Base-by-base conservation (phyloP, 75 land plant species). In the Cryptomeria japonica region DNA sequence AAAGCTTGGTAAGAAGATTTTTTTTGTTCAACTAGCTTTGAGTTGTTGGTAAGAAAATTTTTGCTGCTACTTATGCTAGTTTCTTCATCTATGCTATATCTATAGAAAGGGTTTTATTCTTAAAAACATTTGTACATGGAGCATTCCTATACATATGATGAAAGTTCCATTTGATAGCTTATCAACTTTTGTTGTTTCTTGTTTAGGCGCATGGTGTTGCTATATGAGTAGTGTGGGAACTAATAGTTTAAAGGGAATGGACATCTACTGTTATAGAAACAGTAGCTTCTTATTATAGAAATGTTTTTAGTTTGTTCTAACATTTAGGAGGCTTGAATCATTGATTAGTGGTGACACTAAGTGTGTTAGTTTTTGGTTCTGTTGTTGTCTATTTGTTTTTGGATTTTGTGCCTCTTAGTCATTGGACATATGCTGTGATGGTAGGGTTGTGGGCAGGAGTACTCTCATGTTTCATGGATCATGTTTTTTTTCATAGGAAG, bases 161-260 rank as follows among this genome's bases (percentile, higher is more conserved):
- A 86, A 72, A 41, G 75, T 12, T 34, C 25, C 14, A 78, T 47
- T 5, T 46, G 87, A 86, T 36, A 78, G 38, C 41, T 18, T 38
- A 22, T 86, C 22, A 36, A 36, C 87, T 86, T 53, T 86, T 86
- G n/a, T 86, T 15, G 5, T 86, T 86, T 39, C 73, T 86, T 86
- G 31, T 73, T 34, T 86, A 53, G 19, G 13, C 39, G 7, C 68
- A 32, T 58, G 79, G 32, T 13, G 80, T 32, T 86, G 44, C 13
- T 31, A 22, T 18, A 58, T 51, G 53, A 51, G 64, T 58, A 19
- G 64, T 72, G 75, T 28, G 73, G 38, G 87, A 36, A 19, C 80
- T 38, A 78, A 19, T 78, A 78, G 25, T 78, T 78, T 78, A 78
- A 19, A 78, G 42, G 28, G 42, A 78, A 78, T 78, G 80, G 64